Percentiles rank a stretch among this genome's conserved stretches.
Conservation (phyloP, 1,284 basidiomycete species). For the Ceratobasidium theobromae region DNA sequence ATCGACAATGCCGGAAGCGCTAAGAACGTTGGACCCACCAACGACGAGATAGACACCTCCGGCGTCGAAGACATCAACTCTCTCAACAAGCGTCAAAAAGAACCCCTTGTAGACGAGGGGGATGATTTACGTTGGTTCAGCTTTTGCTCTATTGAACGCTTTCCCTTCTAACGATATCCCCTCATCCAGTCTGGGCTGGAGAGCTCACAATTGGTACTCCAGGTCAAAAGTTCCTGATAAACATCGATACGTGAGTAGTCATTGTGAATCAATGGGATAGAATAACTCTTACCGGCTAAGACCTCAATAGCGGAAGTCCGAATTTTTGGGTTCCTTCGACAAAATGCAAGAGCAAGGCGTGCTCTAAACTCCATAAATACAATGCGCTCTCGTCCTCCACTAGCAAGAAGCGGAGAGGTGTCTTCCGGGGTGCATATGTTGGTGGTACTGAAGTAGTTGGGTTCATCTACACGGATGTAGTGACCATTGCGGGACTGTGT, state of each 20-base stretch:
- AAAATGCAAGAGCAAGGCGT: slow-evolving; percentile 7
- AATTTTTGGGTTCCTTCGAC: slow-evolving; percentile 29
- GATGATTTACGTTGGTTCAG: slow-evolving; percentile 18
- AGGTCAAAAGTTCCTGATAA: slow-evolving; percentile 27
- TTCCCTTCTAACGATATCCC: neutral
- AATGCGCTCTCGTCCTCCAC: neutral
- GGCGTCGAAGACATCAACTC: slow-evolving; percentile 7
- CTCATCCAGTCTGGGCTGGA: slow-evolving; percentile 22
- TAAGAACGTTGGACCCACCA: no score
- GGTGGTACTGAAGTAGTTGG: slow-evolving; percentile 57
- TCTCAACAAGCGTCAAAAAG: slow-evolving; percentile 14
- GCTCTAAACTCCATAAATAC: slow-evolving; percentile 21
- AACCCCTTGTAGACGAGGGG: slow-evolving; percentile 8
- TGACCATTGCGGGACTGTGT: slow-evolving; percentile 45
- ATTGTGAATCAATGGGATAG: neutral
- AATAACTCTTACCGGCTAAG: neutral
- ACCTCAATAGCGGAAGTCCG: slow-evolving; percentile 1
- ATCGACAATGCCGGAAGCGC: slow-evolving; percentile 10
- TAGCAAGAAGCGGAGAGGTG: slow-evolving; percentile 18
- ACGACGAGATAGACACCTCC: neutral
- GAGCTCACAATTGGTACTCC: slow-evolving; percentile 33
- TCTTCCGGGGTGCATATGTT: slow-evolving; percentile 55
- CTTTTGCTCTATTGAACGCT: neutral
- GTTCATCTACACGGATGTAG: slow-evolving; percentile 54
- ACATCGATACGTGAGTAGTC: slow-evolving; percentile 32